Base-by-base conservation (phyloP, 371 early-diverging fungal species). In the Vittaforma corneae region DNA sequence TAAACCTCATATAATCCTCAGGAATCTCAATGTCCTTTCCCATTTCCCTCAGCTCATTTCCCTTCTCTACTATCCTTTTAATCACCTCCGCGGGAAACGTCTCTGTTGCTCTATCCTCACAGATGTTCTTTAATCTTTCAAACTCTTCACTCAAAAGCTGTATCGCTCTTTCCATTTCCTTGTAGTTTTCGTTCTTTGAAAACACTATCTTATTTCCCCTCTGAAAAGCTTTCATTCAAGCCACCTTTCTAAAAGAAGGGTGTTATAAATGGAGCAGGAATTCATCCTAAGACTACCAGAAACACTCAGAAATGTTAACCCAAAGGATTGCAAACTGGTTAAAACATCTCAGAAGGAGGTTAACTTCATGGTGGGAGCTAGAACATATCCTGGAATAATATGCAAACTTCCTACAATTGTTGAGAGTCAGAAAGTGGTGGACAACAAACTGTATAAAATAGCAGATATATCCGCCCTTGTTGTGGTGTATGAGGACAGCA, bases 391-490 rank as follows among this genome's bases (percentile, higher is more conserved):
- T 22, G 64, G 65, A 0, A 54, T 62, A 22, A 50, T 93, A 29
- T 87, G 91, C 1, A 92, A 91, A 77, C 74, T 94, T 60, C 97
- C 97, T 11, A 89, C 88, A 0, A 88, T 97, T 61, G 85, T 91
- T 24, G 96, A 97, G 77, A 84, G 92, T 3, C 92, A 92, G 65
- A 89, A 92, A 73, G 91, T 92, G 0, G 76, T 87, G 2, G 92
- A 95, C 67, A 86, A 86, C 59, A 91, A 91, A 71, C 82, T 91
- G 67, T 88, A 88, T 73, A 97, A 97, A 79, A 84, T 92, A n/a
- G 89, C 88, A 9, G 95, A 95, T 37, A 69, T 76, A 26, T 73
- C 77, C 9, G 63, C 53, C 30, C 35, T 77, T 30, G 60, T 79
- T 38, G 61, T 75, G 37, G 65, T 76, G 29, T 4, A 67, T 24